These are phyloP conservation scores for Ensete glaucum DNA, from an alignment of 176 grass and related monocot genomes.

Conservation along the genomic window DNA sequence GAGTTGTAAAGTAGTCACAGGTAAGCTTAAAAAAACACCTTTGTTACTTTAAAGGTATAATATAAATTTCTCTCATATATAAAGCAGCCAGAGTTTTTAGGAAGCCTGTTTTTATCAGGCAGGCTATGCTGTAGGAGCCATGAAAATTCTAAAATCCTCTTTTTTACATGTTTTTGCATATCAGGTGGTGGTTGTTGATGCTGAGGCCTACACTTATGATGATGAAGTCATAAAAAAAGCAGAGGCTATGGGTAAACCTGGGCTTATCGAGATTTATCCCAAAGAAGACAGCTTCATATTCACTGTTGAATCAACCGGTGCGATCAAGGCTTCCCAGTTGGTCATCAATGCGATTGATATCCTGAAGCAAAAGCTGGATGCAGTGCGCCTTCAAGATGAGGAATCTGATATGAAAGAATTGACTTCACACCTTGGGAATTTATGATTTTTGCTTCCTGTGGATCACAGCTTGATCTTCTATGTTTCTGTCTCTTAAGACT, in stretches of 20 bases:
- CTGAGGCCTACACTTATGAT: constrained; percentile 25
- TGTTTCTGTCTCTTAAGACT: too few species aligned
- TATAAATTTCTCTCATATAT: too few species aligned
- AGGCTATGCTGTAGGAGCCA: too few species aligned
- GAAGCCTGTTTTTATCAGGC: too few species aligned
- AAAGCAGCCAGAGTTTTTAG: too few species aligned
- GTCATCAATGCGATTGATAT: constrained; percentile 15
- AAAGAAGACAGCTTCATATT: constrained; percentile 95
- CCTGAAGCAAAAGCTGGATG: constrained; percentile 78
- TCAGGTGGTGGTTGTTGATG: constrained; percentile 56
- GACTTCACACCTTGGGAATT: constrained; percentile 46
- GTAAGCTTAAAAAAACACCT: too few species aligned
- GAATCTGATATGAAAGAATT: constrained; percentile 64
- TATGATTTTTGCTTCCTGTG: too few species aligned
- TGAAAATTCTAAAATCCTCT: too few species aligned
- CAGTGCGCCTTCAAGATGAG: constrained; percentile 71
- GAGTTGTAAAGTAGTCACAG: too few species aligned
- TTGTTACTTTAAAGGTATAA: too few species aligned
- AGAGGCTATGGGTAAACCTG: constrained; percentile 83
- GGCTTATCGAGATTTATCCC: constrained; percentile 60
- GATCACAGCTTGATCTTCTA: too few species aligned
- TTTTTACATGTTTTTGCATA: neutral
- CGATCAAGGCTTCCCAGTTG: constrained; percentile 28
- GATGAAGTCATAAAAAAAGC: constrained; percentile 49
- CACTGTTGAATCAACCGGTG: constrained; percentile 77